Conservation (phyloP, 768 basidiomycete genomes). For the Suillus clintonianus region DNA sequence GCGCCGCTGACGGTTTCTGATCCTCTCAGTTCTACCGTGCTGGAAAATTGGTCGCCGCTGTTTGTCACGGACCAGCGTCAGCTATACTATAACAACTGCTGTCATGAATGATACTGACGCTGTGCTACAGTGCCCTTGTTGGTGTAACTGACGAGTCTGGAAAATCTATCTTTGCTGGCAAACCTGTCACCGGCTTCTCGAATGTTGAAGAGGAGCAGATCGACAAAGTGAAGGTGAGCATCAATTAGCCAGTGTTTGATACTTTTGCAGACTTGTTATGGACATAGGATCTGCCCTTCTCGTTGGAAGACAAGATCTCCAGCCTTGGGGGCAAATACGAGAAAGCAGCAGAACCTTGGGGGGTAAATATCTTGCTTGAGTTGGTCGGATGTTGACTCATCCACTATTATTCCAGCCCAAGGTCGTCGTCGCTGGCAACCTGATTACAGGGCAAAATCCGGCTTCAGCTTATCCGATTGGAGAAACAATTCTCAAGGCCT, state of each 20-base stretch:
- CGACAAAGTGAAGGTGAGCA: slow-evolving; percentile 44
- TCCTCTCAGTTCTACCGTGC: slow-evolving; percentile 59
- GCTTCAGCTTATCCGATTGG: slow-evolving; percentile 60
- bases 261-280: not conserved
- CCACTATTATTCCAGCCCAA: slow-evolving; percentile 28
- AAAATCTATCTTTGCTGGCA: slow-evolving; percentile 66
- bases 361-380: slow-evolving; percentile 39
- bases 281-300: slow-evolving; percentile 63
- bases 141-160: slow-evolving; percentile 53
- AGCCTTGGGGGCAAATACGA: slow-evolving; percentile 67
- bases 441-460: slow-evolving; percentile 78
- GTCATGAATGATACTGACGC: not conserved
- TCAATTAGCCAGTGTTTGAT: not conserved
- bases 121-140: slow-evolving; percentile 51
- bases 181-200: slow-evolving; percentile 65
- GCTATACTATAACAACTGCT: slow-evolving; percentile 23
- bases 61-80: slow-evolving; percentile 80
- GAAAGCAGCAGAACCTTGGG: slow-evolving; percentile 59
- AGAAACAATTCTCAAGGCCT: slow-evolving; percentile 55
- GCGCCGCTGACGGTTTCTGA: not conserved
- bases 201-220: slow-evolving; percentile 64
- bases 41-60: slow-evolving; percentile 68
- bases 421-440: slow-evolving; percentile 57
- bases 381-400: not conserved
- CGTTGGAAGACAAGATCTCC: slow-evolving; percentile 64